Conservation (phyloP, 2,329 filamentous ascomycete genomes). For the Venturia aucupariae region DNA sequence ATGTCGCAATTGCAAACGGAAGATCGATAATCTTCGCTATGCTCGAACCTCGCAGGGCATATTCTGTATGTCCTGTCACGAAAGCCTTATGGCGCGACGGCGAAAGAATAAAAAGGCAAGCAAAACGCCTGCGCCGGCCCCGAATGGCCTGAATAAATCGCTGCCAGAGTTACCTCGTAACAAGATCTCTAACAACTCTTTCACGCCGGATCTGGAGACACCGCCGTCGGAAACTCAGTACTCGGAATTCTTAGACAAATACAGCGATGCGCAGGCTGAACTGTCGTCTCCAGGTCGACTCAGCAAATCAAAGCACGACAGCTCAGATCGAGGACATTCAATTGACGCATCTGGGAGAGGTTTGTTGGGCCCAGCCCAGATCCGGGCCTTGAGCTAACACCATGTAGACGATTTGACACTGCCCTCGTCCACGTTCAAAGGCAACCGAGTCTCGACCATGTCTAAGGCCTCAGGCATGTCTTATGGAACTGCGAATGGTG, state of each 20-base stretch:
- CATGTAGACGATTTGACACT: slow-evolving; percentile 53
- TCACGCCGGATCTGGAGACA: slow-evolving; percentile 45
- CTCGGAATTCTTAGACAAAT: slow-evolving; percentile 44
- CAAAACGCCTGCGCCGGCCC: slow-evolving; percentile 24
- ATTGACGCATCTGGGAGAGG: not conserved
- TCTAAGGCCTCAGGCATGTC: slow-evolving; percentile 49
- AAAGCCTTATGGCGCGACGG: slow-evolving; percentile 86
- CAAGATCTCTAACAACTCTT: slow-evolving; percentile 53
- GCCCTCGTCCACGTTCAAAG: slow-evolving; percentile 67
- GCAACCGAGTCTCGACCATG: slow-evolving; percentile 50
- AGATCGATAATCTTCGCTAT: slow-evolving; percentile 97
- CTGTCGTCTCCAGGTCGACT: not conserved
- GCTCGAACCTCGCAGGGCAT: slow-evolving; percentile 96
- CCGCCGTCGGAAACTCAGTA: slow-evolving; percentile 49
- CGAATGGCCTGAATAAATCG: slow-evolving; percentile 67
- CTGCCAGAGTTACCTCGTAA: slow-evolving; percentile 81
- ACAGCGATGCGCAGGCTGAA: slow-evolving; percentile 19
- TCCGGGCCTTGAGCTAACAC: slow-evolving; percentile 10
- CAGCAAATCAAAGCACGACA: slow-evolving; percentile 25
- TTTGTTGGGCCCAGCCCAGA: not conserved
- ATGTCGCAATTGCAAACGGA: slow-evolving; percentile 95
- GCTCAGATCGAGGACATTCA: slow-evolving; percentile 19
- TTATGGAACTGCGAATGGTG: slow-evolving; percentile 47
- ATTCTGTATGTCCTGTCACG: slow-evolving; percentile 98
- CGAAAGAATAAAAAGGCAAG: slow-evolving; percentile 69